Conservation (phyloP, 176 grass and related monocot species). For the Puccinellia tenuiflora region DNA sequence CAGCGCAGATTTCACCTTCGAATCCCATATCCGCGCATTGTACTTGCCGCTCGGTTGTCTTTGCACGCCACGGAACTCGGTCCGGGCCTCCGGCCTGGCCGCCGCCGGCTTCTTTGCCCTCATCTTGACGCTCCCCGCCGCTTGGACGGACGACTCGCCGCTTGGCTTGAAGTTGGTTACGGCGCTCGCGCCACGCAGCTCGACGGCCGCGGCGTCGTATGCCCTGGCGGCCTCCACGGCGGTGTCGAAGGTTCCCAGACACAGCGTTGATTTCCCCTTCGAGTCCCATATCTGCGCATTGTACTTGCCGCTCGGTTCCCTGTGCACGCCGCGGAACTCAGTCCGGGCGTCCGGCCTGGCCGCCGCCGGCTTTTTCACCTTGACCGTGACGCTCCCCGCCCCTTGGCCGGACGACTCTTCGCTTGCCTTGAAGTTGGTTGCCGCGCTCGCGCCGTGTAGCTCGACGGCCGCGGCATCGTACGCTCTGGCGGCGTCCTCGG, state of each 20-base stretch:
- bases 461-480: slow-evolving; percentile 40
- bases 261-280: no score
- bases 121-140: no score
- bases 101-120: no score
- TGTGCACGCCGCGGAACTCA: background rate
- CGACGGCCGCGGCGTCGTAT: slow-evolving; percentile 42
- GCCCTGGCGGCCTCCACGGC: slow-evolving; percentile 62
- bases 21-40: no score
- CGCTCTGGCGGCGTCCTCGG: slow-evolving; percentile 59
- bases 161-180: background rate
- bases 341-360: no score
- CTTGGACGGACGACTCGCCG: background rate
- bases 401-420: background rate
- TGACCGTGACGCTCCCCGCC: background rate
- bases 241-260: slow-evolving; percentile 70
- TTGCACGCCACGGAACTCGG: background rate
- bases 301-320: background rate
- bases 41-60: background rate
- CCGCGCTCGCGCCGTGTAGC: background rate
- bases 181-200: background rate
- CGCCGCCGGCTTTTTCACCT: background rate
- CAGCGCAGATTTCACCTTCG: no score
- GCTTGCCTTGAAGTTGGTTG: background rate
- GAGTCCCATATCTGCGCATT: no score
- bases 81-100: no score